Conservation (phyloP, 2,329 filamentous ascomycete species). For the Monosporascus ibericus region DNA sequence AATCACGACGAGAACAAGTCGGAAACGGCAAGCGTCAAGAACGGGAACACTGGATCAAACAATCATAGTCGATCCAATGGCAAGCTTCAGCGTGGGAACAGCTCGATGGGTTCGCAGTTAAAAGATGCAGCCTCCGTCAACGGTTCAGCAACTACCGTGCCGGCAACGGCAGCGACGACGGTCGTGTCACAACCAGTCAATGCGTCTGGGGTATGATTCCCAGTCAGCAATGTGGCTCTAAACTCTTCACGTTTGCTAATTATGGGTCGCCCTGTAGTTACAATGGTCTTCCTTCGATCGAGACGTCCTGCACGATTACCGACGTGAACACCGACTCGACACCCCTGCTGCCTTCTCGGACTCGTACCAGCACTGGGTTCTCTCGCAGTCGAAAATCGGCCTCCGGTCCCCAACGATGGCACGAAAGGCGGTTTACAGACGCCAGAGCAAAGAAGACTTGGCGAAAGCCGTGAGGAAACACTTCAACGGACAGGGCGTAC, state of each 20-base stretch:
- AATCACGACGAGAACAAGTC: constrained; percentile 29
- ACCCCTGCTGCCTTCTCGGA: constrained; percentile 65
- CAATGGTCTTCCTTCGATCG: constrained; percentile 65
- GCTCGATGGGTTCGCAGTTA: constrained; percentile 42
- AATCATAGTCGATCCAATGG: constrained; percentile 33
- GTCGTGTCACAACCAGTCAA: constrained; percentile 15
- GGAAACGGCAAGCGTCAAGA: constrained; percentile 27
- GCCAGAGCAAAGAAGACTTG: constrained; percentile 67
- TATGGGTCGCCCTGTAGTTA: constrained; percentile 32
- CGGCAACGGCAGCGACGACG: constrained; percentile 6
- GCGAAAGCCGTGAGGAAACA: constrained; percentile 70
- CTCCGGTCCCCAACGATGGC: constrained; percentile 72
- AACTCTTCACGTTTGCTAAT: constrained; percentile 9
- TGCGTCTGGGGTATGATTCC: constrained; percentile 20
- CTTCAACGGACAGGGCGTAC: constrained; percentile 73
- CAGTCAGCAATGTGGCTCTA: constrained; percentile 1
- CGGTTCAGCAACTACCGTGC: constrained; percentile 16
- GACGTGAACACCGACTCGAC: constrained; percentile 65
- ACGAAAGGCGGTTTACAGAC: constrained; percentile 54
- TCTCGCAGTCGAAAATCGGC: constrained; percentile 59
- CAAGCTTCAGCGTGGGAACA: constrained; percentile 51
- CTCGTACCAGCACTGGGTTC: constrained; percentile 55
- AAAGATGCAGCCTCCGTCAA: constrained; percentile 35
- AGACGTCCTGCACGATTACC: constrained; percentile 66
- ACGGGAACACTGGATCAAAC: constrained; percentile 19